phyloP scores from a whole-genome alignment of 139 green algal genomes.

The Haematococcus sp. region DNA sequence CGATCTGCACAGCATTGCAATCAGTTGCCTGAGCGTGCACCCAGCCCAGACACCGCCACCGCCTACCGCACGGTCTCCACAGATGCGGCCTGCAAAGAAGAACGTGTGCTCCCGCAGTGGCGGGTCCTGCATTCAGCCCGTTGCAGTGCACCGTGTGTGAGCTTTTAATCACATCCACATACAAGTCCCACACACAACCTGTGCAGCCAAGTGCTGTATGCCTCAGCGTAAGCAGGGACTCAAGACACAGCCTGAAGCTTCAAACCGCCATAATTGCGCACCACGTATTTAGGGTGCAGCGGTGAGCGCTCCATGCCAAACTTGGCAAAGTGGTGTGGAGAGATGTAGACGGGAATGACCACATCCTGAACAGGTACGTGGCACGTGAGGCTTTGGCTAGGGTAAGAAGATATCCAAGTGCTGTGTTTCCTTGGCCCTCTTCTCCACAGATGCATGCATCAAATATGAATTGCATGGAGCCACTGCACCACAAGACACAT shows the following conservation, averaged over 20 bases:
- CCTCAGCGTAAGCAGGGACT: no score
- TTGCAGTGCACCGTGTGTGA: no score
- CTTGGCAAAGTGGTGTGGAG: constrained; percentile 21
- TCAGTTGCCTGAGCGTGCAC: no score
- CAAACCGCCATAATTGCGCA: neutral
- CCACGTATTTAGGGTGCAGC: constrained; percentile 16
- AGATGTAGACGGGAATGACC: constrained; percentile 39
- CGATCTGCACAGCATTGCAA: no score
- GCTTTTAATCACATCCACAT: no score
- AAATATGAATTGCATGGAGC: neutral
- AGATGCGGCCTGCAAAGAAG: constrained; percentile 41
- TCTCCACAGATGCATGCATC: neutral
- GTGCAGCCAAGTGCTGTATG: no score
- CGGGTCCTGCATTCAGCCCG: neutral
- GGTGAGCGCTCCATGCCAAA: constrained; percentile 22
- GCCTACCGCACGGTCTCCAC: constrained; percentile 31
- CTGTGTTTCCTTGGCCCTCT: no score
- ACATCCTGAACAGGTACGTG: constrained; percentile 12
- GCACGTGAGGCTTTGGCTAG: neutral
- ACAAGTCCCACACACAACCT: no score
- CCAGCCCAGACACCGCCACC: no score
- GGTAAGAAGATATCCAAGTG: neutral
- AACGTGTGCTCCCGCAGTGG: constrained; percentile 3
- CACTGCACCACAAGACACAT: neutral
- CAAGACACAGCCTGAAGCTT: no score